phyloP scores from a whole-genome alignment of 176 grass and related monocot species.

The Cenchrus americanus region DNA sequence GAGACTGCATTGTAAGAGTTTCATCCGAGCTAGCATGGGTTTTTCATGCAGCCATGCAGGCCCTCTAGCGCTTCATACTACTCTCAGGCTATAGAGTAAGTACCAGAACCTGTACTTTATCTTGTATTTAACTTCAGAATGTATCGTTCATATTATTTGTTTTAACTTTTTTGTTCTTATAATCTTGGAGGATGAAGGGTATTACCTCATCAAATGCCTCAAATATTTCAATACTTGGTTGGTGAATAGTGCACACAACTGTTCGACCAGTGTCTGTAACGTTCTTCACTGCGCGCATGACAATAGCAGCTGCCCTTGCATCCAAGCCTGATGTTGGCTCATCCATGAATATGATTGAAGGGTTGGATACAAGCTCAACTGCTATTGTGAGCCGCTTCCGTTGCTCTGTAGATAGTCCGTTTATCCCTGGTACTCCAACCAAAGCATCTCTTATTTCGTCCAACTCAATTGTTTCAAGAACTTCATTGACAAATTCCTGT shows the following conservation, averaged over 20 bases:
- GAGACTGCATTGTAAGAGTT: not conserved
- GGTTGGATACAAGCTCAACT: slow-evolving; percentile 81
- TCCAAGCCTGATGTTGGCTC: slow-evolving; percentile 81
- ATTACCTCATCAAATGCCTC: slow-evolving; percentile 83
- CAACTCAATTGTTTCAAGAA: slow-evolving; percentile 82
- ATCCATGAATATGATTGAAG: slow-evolving; percentile 83
- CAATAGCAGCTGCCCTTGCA: slow-evolving; percentile 69
- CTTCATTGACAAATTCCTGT: slow-evolving; percentile 76
- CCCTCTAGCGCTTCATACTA: not conserved
- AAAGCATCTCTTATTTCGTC: slow-evolving; percentile 69
- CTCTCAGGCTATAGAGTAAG: not conserved
- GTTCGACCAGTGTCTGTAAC: slow-evolving; percentile 77
- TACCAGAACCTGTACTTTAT: not conserved
- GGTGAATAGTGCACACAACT: slow-evolving; percentile 82
- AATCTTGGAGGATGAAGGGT: not conserved
- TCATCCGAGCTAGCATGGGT: not conserved
- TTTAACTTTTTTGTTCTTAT: not conserved
- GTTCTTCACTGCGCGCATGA: slow-evolving; percentile 78
- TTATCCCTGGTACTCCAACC: slow-evolving; percentile 60
- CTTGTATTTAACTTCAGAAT: not conserved
- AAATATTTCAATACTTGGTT: slow-evolving; percentile 81
- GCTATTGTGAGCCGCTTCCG: slow-evolving; percentile 70
- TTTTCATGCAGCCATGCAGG: not conserved
- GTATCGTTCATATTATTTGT: not conserved
- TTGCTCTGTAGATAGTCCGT: slow-evolving; percentile 75